Conservation (phyloP, 1,284 basidiomycete genomes). For the Mrakiaceae sp. region DNA sequence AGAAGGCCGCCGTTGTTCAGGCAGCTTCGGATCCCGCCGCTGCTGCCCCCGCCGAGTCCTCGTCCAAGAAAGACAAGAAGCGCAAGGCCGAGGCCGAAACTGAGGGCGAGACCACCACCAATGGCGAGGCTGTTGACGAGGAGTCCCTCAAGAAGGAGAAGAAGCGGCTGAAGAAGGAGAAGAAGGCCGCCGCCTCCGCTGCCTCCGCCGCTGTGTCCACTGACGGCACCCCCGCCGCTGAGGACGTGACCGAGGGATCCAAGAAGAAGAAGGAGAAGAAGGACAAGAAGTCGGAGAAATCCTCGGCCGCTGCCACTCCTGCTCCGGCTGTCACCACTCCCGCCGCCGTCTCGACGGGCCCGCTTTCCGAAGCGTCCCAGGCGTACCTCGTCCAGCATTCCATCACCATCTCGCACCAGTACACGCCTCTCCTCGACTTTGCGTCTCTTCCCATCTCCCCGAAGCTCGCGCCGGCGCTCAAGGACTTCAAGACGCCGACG, state of each 20-base stretch:
- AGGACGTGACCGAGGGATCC: slow-evolving; percentile 17
- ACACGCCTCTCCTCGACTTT: slow-evolving; percentile 69
- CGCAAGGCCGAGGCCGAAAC: slow-evolving; percentile 14
- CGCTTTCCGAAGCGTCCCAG: slow-evolving; percentile 33
- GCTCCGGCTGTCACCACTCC: slow-evolving; percentile 20
- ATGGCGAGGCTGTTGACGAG: slow-evolving; percentile 13
- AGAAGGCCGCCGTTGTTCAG: slow-evolving; percentile 13
- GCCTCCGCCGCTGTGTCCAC: slow-evolving; percentile 15
- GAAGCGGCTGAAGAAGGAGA: slow-evolving; percentile 29
- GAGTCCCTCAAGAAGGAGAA: slow-evolving; percentile 23
- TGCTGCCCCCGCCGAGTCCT: neutral
- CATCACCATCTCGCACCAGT: slow-evolving; percentile 55
- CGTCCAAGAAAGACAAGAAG: slow-evolving; percentile 18
- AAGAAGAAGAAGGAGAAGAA: slow-evolving; percentile 32
- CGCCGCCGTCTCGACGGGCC: slow-evolving; percentile 18
- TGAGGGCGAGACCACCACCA: slow-evolving; percentile 21
- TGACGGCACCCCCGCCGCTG: neutral
- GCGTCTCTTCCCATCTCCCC: slow-evolving; percentile 56
- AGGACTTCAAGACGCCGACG: slow-evolving; percentile 73
- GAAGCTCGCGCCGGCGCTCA: slow-evolving; percentile 51
- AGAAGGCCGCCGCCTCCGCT: slow-evolving; percentile 29
- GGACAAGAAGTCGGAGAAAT: slow-evolving; percentile 24
- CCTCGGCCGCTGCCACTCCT: slow-evolving; percentile 23
- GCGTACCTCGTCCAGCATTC: slow-evolving; percentile 60
- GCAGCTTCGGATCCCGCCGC: slow-evolving; percentile 2